Evolutionary conservation across 2,329 filamentous ascomycete species (phyloP).

Genomic region (Lachnellula suecica): DNA sequence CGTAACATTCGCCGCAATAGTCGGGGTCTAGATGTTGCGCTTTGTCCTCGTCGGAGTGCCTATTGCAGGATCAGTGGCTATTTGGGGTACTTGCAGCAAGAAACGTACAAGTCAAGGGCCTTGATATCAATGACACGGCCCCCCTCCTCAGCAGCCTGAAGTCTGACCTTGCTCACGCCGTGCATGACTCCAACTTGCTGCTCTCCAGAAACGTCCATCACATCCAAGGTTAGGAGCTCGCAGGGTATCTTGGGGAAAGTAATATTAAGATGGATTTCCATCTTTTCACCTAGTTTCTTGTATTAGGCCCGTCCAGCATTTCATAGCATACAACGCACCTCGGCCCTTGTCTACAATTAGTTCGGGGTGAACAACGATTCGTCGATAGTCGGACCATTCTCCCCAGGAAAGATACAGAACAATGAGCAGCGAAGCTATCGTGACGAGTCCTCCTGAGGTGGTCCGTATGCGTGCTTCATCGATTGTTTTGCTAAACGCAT

Average conservation of each 20-base stretch:
- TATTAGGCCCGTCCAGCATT: slow-evolving; percentile 7
- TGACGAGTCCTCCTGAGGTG: slow-evolving; percentile 92
- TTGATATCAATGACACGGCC: slow-evolving; percentile 72
- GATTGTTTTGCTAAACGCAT: slow-evolving; percentile 98
- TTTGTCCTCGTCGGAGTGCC: slow-evolving; percentile 65
- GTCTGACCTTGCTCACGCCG: slow-evolving; percentile 86
- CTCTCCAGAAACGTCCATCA: slow-evolving; percentile 98
- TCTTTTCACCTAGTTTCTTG: slow-evolving; percentile 74
- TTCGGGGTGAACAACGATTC: slow-evolving; percentile 84
- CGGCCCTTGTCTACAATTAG: slow-evolving; percentile 94
- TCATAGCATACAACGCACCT: slow-evolving; percentile 52
- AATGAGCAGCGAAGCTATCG: slow-evolving; percentile 83
- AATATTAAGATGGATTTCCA: slow-evolving; percentile 98
- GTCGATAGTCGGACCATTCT: slow-evolving; percentile 93
- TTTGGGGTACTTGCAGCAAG: slow-evolving; percentile 12
- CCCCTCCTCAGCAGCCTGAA: slow-evolving; percentile 71
- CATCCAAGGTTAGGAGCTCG: slow-evolving; percentile 92
- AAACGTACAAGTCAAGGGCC: slow-evolving; percentile 63
- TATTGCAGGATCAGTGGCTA: slow-evolving; percentile 33
- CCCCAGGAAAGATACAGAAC: slow-evolving; percentile 89
- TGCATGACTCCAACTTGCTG: slow-evolving; percentile 93
- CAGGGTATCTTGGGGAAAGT: slow-evolving; percentile 93
- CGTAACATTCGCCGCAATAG: slow-evolving; percentile 95
- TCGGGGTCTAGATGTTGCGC: slow-evolving; percentile 80
- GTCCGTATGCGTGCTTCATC: slow-evolving; percentile 96